Base-by-base conservation (phyloP, 2,329 filamentous ascomycete species). In the Aspergillus nomiae region DNA sequence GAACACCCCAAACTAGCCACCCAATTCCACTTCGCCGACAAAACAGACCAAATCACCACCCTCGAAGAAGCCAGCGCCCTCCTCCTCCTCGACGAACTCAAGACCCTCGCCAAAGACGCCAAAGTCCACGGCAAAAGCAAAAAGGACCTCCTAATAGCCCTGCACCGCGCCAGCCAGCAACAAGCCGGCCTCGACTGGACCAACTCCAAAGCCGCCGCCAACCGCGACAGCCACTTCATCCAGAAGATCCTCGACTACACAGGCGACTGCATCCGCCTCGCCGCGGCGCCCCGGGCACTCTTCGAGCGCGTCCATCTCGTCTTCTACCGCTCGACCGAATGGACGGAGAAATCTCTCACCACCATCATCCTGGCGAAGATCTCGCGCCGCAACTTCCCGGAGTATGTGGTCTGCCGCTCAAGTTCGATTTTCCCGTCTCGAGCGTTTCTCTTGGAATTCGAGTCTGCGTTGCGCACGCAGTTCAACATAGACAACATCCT, bases 261-360 rank as follows among this genome's bases (percentile, higher is more conserved):
- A 0, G 95, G 95, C 0, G 88, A 92, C 16, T 97, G 94, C 67
- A 89, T 98, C 64, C 86, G 94, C 43, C 85, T 99, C 14, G 92
- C 92, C 0, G 79, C 89, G 0, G 79, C 86, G 0, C 85, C 89
- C 0, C 86, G 93, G 65, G 92, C 89, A 71, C 85, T 99, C 0
- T 99, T 99, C 71, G 93, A 97, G 76, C 87, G 95, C 30, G 93
- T 98, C 0, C 95, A 98, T 78, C 81, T 99, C 2, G 93, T 99
- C 32, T 99, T 97, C 76, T 98, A 98, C 76, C 86, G 94, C 63
- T 97, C 94, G 11, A 96, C 92, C 0, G 92, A 97, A 75, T 99
- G 95, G 95, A 96, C 94, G 0, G 94, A 98, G 71, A 98, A 97
- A 76, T 97, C 94, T 1, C 82, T 99, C 16, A 98, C 92, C 1